phyloP scores from a whole-genome alignment of 768 basidiomycete genomes.

The Exidia glandulosa region DNA sequence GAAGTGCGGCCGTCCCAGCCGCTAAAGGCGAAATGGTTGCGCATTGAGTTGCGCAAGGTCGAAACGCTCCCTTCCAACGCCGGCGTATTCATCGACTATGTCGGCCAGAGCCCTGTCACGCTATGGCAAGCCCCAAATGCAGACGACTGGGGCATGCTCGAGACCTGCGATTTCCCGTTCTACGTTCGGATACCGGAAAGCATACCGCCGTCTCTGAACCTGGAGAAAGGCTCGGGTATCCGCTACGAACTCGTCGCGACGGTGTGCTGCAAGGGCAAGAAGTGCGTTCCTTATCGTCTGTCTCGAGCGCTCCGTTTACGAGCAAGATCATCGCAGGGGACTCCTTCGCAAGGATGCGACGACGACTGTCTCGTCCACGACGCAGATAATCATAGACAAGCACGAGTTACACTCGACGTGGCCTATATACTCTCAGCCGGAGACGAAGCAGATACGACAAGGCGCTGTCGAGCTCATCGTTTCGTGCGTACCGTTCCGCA shows the following conservation, averaged over 20 bases:
- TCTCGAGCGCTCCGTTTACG: not conserved
- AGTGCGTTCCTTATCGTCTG: slow-evolving; percentile 31
- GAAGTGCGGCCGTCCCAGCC: slow-evolving; percentile 70
- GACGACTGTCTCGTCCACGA: slow-evolving; percentile 51
- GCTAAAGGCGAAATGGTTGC: slow-evolving; percentile 86
- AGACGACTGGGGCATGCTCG: slow-evolving; percentile 29
- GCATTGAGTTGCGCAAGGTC: slow-evolving; percentile 83
- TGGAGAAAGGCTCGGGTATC: slow-evolving; percentile 75
- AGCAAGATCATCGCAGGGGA: slow-evolving; percentile 33
- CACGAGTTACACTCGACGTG: slow-evolving; percentile 89
- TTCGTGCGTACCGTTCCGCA: slow-evolving; percentile 19
- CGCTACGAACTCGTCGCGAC: slow-evolving; percentile 85
- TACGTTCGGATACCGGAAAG: slow-evolving; percentile 87
- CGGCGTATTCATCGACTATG: slow-evolving; percentile 68
- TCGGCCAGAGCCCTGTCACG: slow-evolving; percentile 71
- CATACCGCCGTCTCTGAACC: slow-evolving; percentile 73
- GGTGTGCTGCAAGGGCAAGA: slow-evolving; percentile 78
- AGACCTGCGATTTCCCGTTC: slow-evolving; percentile 79
- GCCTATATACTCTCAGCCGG: slow-evolving; percentile 79
- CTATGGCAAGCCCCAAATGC: slow-evolving; percentile 77
- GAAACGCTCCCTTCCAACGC: slow-evolving; percentile 64
- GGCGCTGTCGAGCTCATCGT: slow-evolving; percentile 69
- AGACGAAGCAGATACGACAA: slow-evolving; percentile 51
- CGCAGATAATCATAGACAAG: slow-evolving; percentile 77
- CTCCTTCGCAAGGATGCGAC: slow-evolving; percentile 76